Evolutionary conservation across 108 stramenopile genomes (phyloP).

Genomic region (Schizochytrium sp.): DNA sequence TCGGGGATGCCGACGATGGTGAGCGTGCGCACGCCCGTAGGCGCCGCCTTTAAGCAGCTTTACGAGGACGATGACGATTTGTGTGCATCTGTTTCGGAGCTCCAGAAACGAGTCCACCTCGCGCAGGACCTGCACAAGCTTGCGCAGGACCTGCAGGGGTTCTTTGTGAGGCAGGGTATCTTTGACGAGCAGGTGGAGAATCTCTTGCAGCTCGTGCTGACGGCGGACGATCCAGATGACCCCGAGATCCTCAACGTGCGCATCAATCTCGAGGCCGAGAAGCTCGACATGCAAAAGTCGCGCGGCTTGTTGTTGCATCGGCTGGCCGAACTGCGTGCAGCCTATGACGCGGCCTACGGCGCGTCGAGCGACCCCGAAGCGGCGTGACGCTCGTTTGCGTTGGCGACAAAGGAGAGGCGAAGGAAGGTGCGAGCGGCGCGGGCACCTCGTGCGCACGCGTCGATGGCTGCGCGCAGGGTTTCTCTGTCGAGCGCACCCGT

Average conservation of each 20-base stretch:
- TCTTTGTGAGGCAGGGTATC: background rate
- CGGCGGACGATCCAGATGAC: background rate
- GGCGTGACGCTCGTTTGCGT: background rate
- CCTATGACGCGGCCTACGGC: background rate
- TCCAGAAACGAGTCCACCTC: background rate
- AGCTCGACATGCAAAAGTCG: background rate
- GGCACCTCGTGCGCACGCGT: background rate
- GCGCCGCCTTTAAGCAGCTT: background rate
- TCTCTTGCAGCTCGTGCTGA: background rate
- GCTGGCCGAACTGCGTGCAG: background rate
- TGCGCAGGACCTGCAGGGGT: background rate
- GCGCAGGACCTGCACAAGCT: background rate
- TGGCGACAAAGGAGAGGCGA: background rate
- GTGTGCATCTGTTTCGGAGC: background rate
- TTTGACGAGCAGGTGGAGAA: background rate
- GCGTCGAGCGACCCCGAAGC: background rate
- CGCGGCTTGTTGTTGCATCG: background rate
- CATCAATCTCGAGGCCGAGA: background rate
- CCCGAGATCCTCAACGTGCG: background rate
- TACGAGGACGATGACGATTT: background rate
- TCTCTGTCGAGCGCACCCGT: background rate
- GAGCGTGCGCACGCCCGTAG: background rate
- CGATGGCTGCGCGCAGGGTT: background rate
- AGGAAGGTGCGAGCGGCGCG: conserved; percentile 5
- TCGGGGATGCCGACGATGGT: background rate